Percentiles rank a stretch among this genome's conserved stretches.
phyloP scores from a whole-genome alignment of 148 eudicot species.

The Linanthus parryae region DNA sequence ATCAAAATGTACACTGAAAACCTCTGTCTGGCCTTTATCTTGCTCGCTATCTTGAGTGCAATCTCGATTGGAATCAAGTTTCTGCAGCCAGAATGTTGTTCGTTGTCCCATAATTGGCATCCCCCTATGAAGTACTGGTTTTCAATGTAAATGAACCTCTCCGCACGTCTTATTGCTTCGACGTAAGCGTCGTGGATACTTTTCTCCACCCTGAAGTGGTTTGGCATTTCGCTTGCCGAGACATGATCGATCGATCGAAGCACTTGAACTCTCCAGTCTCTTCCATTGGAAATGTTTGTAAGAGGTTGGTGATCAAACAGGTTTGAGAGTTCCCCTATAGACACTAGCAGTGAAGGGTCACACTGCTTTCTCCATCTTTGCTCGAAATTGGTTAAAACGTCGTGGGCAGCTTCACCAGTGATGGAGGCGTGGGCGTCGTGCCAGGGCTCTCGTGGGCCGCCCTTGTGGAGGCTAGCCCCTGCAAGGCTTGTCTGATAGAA shows the following conservation, averaged over 20 bases:
- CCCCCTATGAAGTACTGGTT: slow-evolving; percentile 90
- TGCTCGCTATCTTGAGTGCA: slow-evolving; percentile 66
- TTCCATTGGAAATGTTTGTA: slow-evolving; percentile 17
- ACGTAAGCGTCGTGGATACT: slow-evolving; percentile 87
- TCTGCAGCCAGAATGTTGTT: slow-evolving; percentile 64
- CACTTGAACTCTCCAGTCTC: slow-evolving; percentile 76
- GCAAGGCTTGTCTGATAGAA: slow-evolving; percentile 62
- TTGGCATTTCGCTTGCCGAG: slow-evolving; percentile 48
- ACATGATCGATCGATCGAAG: slow-evolving; percentile 72
- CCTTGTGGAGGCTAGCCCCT: slow-evolving; percentile 68
- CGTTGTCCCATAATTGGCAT: slow-evolving; percentile 68
- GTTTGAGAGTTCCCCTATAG: slow-evolving; percentile 32
- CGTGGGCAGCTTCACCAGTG: slow-evolving; percentile 71
- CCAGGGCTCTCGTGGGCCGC: slow-evolving; percentile 91
- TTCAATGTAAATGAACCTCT: slow-evolving; percentile 76
- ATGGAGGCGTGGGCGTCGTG: slow-evolving; percentile 82
- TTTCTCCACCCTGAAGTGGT: slow-evolving; percentile 33
- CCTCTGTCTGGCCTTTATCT: slow-evolving; percentile 70
- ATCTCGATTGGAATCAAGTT: slow-evolving; percentile 87
- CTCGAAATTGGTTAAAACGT: slow-evolving; percentile 69
- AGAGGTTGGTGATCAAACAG: slow-evolving; percentile 19
- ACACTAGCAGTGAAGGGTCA: slow-evolving; percentile 51
- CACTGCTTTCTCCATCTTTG: slow-evolving; percentile 87
- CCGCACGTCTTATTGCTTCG: slow-evolving; percentile 78
- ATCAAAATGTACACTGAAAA: slow-evolving; percentile 73